Evolutionary conservation across 225 moss, liverwort and hornwort species (phyloP).

Genomic region (Rhytidiadelphus loreus): DNA sequence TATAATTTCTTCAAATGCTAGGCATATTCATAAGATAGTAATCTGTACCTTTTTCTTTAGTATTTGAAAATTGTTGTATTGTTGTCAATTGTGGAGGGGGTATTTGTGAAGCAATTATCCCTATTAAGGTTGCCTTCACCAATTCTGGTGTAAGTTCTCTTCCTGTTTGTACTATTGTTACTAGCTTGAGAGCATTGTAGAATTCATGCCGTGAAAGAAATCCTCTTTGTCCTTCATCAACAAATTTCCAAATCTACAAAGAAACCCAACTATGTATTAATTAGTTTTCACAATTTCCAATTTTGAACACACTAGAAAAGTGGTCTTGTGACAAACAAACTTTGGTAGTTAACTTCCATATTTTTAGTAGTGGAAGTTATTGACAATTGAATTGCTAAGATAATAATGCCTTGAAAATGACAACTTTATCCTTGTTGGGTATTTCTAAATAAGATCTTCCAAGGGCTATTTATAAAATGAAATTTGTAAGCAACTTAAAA

Average conservation of each 20-base stretch:
- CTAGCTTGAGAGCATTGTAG: slow-evolving; percentile 68
- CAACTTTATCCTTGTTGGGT: neutral
- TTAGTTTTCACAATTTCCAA: neutral
- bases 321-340: too few species aligned
- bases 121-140: slow-evolving; percentile 45
- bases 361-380: neutral
- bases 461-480: neutral
- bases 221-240: slow-evolving; percentile 44
- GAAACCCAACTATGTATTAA: neutral
- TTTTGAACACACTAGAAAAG: neutral
- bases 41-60: neutral
- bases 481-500: neutral
- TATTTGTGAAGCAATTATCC: slow-evolving; percentile 55
- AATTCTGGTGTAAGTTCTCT: slow-evolving; percentile 59
- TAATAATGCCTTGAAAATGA: neutral
- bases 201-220: slow-evolving; percentile 68
- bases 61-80: slow-evolving; percentile 3
- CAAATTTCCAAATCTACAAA: slow-evolving; percentile 62
- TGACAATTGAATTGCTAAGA: too few species aligned
- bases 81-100: slow-evolving; percentile 60
- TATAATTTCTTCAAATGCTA: neutral
- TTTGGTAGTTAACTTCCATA: neutral
- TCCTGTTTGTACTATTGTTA: slow-evolving; percentile 62
- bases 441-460: neutral
- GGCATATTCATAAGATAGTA: neutral